phyloP scores from a whole-genome alignment of 495 filamentous ascomycete genomes.

The Xylaria longipes region DNA sequence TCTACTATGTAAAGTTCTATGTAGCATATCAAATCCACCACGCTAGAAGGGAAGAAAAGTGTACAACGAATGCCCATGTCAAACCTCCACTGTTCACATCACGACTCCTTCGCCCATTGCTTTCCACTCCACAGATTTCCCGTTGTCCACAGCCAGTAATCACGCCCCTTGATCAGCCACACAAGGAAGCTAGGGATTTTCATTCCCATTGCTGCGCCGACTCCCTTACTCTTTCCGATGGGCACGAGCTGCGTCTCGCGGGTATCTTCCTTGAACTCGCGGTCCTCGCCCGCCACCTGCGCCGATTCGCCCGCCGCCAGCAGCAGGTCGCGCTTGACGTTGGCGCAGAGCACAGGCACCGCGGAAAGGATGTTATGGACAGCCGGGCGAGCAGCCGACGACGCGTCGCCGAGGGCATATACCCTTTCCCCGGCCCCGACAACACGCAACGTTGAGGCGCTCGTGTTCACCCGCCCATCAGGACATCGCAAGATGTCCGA shows the following conservation, averaged over 20 bases:
- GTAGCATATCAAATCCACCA: not conserved
- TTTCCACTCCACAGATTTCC: constrained; percentile 57
- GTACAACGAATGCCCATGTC: not conserved
- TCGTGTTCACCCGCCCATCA: constrained; percentile 41
- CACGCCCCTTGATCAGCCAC: constrained; percentile 66
- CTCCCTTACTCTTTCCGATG: constrained; percentile 55
- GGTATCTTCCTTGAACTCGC: constrained; percentile 46
- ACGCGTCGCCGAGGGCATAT: constrained; percentile 47
- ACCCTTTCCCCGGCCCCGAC: constrained; percentile 34
- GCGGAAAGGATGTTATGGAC: constrained; percentile 37
- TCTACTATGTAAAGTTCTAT: not conserved
- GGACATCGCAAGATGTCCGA: constrained; percentile 30
- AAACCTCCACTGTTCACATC: constrained; percentile 1
- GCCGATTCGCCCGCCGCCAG: constrained; percentile 37
- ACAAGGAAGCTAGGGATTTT: constrained; percentile 61
- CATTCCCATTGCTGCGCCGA: constrained; percentile 62
- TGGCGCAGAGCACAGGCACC: constrained; percentile 42
- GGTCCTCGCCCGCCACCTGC: constrained; percentile 29
- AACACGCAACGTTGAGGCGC: constrained; percentile 43
- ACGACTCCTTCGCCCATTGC: constrained; percentile 58
- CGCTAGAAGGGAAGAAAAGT: not conserved
- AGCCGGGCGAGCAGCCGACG: constrained; percentile 38
- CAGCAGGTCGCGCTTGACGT: constrained; percentile 42
- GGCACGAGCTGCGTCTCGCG: constrained; percentile 60
- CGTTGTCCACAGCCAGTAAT: constrained; percentile 64